phyloP scores from a whole-genome alignment of 169 alveolate genomes.

The Eimeria acervulina region DNA sequence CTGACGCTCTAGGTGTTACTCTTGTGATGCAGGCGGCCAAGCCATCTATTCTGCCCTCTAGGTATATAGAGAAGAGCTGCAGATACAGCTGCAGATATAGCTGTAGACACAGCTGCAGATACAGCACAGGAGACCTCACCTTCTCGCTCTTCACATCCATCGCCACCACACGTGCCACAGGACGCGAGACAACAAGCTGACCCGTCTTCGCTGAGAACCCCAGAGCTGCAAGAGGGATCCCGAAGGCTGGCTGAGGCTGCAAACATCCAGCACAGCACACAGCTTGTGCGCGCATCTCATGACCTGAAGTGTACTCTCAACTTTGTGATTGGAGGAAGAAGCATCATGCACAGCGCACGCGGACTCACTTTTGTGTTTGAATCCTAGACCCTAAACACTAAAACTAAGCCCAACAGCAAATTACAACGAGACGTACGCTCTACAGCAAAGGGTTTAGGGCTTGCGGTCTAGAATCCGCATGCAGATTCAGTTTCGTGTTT shows the following conservation, averaged over 20 bases:
- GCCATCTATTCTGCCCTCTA: background rate
- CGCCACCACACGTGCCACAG: constrained; percentile 66
- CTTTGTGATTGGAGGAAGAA: background rate
- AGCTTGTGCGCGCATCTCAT: background rate
- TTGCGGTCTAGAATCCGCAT: too few species aligned
- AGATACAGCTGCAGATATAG: too few species aligned
- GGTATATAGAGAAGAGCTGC: too few species aligned
- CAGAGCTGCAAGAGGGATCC: constrained; percentile 77
- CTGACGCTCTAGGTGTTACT: background rate
- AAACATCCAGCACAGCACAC: background rate
- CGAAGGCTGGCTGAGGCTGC: constrained; percentile 66
- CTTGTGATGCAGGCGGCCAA: background rate
- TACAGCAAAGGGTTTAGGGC: too few species aligned
- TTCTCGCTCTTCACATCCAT: constrained; percentile 69
- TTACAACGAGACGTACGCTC: too few species aligned
- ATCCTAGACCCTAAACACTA: too few species aligned
- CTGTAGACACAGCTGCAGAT: background rate
- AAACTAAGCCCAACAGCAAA: too few species aligned
- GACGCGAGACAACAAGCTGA: constrained; percentile 28
- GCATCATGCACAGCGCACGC: background rate
- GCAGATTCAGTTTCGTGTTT: too few species aligned
- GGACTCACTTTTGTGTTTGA: too few species aligned
- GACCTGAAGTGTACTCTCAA: background rate
- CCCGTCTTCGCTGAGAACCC: constrained; percentile 58
- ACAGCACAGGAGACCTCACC: background rate